Percentiles rank a stretch among this genome's conserved stretches.
phyloP scores from a whole-genome alignment of 257 asterid genomes.

The Fraxinus pennsylvanica region DNA sequence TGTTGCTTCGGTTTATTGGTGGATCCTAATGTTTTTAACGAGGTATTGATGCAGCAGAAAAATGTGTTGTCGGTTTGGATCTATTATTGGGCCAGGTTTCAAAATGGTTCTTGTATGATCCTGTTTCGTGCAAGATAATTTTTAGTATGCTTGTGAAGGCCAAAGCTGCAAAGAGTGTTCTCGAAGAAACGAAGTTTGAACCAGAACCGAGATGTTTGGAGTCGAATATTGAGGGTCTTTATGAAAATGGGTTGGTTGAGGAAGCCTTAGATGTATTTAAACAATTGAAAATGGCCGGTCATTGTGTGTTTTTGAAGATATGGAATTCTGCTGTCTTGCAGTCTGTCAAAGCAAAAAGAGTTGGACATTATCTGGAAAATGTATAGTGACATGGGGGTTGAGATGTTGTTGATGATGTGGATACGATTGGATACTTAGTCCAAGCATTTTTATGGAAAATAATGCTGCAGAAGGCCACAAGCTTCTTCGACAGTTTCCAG shows the following conservation, averaged over 20 bases:
- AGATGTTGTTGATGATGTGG: constrained; percentile 36
- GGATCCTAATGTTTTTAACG: constrained; percentile 56
- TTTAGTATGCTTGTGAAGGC: constrained; percentile 62
- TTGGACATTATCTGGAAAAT: constrained; percentile 39
- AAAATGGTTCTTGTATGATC: constrained; percentile 41
- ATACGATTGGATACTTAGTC: constrained; percentile 38
- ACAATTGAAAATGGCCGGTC: constrained; percentile 23
- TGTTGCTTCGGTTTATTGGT: too few species aligned
- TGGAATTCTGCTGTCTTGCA: constrained; percentile 41
- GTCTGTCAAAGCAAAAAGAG: constrained; percentile 25
- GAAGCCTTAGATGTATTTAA: constrained; percentile 38
- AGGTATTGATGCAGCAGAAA: constrained; percentile 53
- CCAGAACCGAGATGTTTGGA: constrained; percentile 52
- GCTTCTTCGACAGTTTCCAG: constrained; percentile 39
- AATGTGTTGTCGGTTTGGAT: constrained; percentile 50
- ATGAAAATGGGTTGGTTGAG: constrained; percentile 34
- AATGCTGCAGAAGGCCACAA: constrained; percentile 37
- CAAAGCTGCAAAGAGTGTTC: constrained; percentile 51
- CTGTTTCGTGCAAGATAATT: constrained; percentile 35
- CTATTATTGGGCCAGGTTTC: constrained; percentile 59
- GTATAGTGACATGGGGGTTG: constrained; percentile 37
- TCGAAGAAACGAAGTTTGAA: constrained; percentile 42
- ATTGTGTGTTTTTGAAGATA: constrained; percentile 27
- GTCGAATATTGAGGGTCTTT: constrained; percentile 35
- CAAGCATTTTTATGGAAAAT: constrained; percentile 42